These are phyloP conservation scores for Panaeolus cyanescens DNA, from an alignment of 768 basidiomycete genomes.

Conservation along the genomic window DNA sequence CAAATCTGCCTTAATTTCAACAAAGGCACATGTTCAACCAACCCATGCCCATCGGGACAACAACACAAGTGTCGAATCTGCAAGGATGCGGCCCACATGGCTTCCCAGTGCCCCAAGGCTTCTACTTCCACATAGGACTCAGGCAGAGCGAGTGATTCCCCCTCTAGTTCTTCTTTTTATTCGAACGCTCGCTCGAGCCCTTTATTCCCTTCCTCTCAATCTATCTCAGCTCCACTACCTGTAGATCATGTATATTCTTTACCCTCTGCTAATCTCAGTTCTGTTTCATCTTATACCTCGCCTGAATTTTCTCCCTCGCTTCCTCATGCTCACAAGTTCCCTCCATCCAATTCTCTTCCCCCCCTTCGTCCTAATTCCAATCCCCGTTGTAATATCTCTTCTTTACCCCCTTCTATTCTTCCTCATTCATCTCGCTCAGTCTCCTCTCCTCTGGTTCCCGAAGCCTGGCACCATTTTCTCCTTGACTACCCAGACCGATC, in stretches of 20 bases:
- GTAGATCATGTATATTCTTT: background rate
- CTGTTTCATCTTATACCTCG: background rate
- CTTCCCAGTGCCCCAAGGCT: constrained; percentile 6
- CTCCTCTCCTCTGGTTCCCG: constrained; percentile 12
- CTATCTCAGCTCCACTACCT: background rate
- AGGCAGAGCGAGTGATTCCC: background rate
- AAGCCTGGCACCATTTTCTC: constrained; percentile 23
- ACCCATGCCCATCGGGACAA: constrained; percentile 17
- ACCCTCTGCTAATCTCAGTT: background rate
- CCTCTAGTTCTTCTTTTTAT: background rate
- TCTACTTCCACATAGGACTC: background rate
- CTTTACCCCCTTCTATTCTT: background rate
- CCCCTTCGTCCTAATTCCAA: constrained; percentile 23
- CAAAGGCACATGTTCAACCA: constrained; percentile 10
- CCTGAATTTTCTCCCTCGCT: background rate
- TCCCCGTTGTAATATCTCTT: constrained; percentile 22
- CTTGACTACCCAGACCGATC: constrained; percentile 26
- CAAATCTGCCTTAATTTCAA: constrained; percentile 20
- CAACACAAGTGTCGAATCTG: constrained; percentile 22
- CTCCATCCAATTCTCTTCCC: constrained; percentile 2
- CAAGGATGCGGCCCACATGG: constrained; percentile 4
- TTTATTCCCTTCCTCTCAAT: background rate
- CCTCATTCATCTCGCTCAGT: background rate
- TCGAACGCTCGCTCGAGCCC: background rate
- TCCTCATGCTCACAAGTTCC: no score